phyloP scores from a whole-genome alignment of 2,329 filamentous ascomycete genomes.

The Teratosphaeria gauchensis region DNA sequence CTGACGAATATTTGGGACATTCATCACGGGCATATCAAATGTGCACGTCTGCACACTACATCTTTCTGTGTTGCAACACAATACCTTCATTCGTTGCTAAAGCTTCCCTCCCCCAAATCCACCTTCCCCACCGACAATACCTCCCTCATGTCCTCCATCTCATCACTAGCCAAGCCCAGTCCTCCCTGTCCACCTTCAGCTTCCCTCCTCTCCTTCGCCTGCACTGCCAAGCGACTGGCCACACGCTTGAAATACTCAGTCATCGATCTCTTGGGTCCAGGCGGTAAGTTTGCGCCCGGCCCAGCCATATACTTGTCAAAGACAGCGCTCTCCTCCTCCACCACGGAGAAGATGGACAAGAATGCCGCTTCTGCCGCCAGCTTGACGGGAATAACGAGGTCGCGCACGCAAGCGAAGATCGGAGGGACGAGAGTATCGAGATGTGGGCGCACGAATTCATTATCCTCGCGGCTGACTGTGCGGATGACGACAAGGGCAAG shows the following conservation, averaged over 20 bases:
- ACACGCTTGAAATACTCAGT: constrained; percentile 95
- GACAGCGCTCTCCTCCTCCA: constrained; percentile 72
- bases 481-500: constrained; percentile 79
- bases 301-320: constrained; percentile 85
- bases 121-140: constrained; percentile 92
- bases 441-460: constrained; percentile 73
- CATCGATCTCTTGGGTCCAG: constrained; percentile 79
- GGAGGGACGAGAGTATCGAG: constrained; percentile 69
- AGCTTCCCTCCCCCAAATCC: constrained; percentile 55
- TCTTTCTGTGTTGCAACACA: no score
- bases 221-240: constrained; percentile 69
- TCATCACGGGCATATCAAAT: no score
- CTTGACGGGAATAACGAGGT: constrained; percentile 89
- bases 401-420: constrained; percentile 81
- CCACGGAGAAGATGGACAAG: constrained; percentile 79
- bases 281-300: constrained; percentile 53
- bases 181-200: constrained; percentile 85
- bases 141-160: constrained; percentile 88
- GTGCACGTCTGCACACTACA: background rate
- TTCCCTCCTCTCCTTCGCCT: constrained; percentile 80
- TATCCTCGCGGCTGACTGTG: constrained; percentile 69
- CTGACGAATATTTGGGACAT: no score
- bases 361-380: constrained; percentile 91
- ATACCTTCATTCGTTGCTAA: background rate
- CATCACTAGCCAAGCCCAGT: constrained; percentile 77